Base-by-base conservation (phyloP, 2,329 filamentous ascomycete genomes). In the Raffaelea deltoideospora region DNA sequence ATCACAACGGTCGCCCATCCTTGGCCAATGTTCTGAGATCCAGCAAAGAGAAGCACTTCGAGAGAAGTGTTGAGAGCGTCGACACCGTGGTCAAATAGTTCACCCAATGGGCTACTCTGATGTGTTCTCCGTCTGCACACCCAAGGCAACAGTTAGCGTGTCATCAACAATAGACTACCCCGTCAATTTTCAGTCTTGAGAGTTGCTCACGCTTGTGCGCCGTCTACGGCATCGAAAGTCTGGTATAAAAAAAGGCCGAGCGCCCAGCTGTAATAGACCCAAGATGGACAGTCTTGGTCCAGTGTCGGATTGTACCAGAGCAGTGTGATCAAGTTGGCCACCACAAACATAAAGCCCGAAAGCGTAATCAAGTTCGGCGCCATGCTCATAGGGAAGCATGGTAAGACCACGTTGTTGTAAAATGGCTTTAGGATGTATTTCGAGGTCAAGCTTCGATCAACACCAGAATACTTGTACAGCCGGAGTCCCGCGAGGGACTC, bases 161-260 rank as follows among this genome's bases (percentile, higher is more conserved):
- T n/a, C n/a, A 32, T 31, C 13, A 34, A 39, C 7, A 35, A 34
- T 14, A 21, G 15, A 8, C 17, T 26, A 26, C 23, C 23, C 23
- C 23, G 8, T 13, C 13, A 8, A 8, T 26, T 28, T 14, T 28
- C 27, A n/a, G 5, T 28, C 24, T 24, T 18, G 23, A 26, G 8
- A 10, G 33, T 21, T 31, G 71, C 80, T 55, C 67, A 85, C 76
- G 90, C 90, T 57, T 98, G 90, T 22, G 80, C 72, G 36, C 90
- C 90, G 59, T 98, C 90, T 20, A 96, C 86, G 2, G 88, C 90
- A 59, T 98, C 90, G 60, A 98, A 95, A 2, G 88, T 96, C 69
- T 98, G 90, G 59, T 98, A 98, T 35, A 96, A 58, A 56, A 96
- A 95, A 46, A 98, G 61, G 2, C 90, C 90, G 23, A 82, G 58